Evolutionary conservation across 352 stramenopile species (phyloP), one percentile per base, ranked within the genome.

Genomic region (Phytophthora constricta): DNA sequence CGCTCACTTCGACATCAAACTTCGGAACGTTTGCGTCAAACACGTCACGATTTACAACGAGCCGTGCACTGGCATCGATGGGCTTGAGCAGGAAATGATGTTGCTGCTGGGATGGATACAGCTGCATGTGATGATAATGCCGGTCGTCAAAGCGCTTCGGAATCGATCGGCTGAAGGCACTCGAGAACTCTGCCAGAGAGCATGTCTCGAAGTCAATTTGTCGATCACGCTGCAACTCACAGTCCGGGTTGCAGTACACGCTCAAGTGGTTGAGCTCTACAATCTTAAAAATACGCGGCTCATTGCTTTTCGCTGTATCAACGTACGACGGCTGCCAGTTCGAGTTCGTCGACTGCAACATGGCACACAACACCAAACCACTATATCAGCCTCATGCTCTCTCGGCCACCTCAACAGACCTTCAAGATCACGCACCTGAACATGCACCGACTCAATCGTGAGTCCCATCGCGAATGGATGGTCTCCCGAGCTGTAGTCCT

Each of bases 211-310:
- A 93, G 56, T 96, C 80, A 16, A 88, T 68, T 11, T 61, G 62
- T 39, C 76, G 68, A 34, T 90, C 80, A 17, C 71, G 73, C 23
- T 91, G 57, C 27, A 95, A 51, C 9, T 93, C 79, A 54, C 84
- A 90, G 37, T 96, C 78, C 16, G 87, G 88, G 50, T 96, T 90
- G 42, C 93, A 71, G 52, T 96, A 96, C 39, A 96, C 74, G 25
- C 87, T 95, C 34, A 96, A 63, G 45, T 96, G 89, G 62, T 96
- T 96, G 27, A 96, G 71, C 67, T 96, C 86, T 14, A 96, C 80
- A 55, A 88, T 91, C 66, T 96, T 96, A 61, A 93, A 96, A 58
- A 96, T 96, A 1, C 89, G 82, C n/a, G 87, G 85, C 49, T 95
- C 89, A 37, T 82, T 91, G 64, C 68, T 93, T 49, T 91, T 92